Evolutionary conservation across 1,139 yeast species (phyloP).

Genomic region (Hanseniaspora sp.): DNA sequence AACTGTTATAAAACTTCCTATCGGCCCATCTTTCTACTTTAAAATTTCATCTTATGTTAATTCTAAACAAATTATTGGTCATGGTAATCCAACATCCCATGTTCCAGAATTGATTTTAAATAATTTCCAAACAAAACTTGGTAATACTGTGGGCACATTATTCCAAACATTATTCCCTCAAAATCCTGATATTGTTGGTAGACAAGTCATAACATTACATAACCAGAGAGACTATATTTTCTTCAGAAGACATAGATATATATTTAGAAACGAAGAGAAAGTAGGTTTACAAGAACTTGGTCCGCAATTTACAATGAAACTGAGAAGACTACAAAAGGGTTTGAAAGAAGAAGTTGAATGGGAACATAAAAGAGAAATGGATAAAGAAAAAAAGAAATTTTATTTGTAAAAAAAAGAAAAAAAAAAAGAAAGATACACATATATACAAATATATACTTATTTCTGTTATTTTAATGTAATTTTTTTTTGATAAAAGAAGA

Average conservation of each 20-base stretch:
- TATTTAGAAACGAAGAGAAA: constrained; percentile 76
- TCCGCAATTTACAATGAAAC: constrained; percentile 83
- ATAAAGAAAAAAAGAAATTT: constrained; percentile 86
- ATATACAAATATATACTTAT: too few relatives aligned
- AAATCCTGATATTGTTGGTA: constrained; percentile 83
- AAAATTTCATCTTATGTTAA: constrained; percentile 69
- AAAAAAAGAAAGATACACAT: too few relatives aligned
- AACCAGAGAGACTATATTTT: constrained; percentile 92
- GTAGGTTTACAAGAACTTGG: constrained; percentile 95
- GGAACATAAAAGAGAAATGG: constrained; percentile 96
- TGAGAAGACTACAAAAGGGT: constrained; percentile 84
- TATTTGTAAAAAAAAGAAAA: too few relatives aligned
- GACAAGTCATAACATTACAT: constrained; percentile 90
- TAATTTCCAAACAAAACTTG: constrained; percentile 83
- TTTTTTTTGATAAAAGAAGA: too few relatives aligned
- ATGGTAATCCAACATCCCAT: constrained; percentile 82
- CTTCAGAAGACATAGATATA: constrained; percentile 87
- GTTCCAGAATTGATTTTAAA: constrained; percentile 84
- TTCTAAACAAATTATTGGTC: constrained; percentile 69
- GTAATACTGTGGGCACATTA: constrained; percentile 81
- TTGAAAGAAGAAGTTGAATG: constrained; percentile 84
- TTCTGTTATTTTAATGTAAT: too few relatives aligned
- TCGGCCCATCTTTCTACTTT: constrained; percentile 89
- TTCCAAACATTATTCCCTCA: constrained; percentile 90
- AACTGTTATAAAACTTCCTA: constrained; percentile 85